Conservation (phyloP, 192 early-diverging fungal genomes). For the Backusella australiensis region DNA sequence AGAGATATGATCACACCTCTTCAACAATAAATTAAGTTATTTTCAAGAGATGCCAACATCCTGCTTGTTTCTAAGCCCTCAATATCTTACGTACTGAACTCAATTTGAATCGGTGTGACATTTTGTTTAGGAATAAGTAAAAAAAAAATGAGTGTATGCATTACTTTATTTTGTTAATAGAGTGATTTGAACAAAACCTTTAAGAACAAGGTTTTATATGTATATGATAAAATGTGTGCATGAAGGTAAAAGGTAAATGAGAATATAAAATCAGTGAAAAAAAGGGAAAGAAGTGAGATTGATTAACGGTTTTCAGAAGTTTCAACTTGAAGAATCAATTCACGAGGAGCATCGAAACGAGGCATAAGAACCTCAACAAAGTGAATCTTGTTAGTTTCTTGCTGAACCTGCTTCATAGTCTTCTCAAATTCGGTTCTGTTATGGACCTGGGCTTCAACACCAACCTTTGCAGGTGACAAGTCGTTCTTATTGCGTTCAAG, state of each 20-base stretch:
- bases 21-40: no score
- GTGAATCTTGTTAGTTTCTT: conserved; percentile 38
- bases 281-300: not conserved
- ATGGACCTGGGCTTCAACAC: conserved; percentile 25
- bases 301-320: conserved; percentile 22
- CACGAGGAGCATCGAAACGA: conserved; percentile 43
- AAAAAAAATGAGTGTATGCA: not conserved
- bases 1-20: no score
- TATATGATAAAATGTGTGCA: not conserved
- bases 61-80: no score
- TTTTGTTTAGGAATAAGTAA: not conserved
- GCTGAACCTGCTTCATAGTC: conserved; percentile 30
- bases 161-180: not conserved
- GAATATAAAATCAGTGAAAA: not conserved
- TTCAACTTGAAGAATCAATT: conserved; percentile 25
- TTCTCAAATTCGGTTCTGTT: conserved; percentile 38
- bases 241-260: not conserved
- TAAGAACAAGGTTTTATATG: not conserved
- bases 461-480: conserved; percentile 15
- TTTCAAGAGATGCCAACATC: no score
- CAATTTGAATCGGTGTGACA: not conserved
- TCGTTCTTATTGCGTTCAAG: conserved; percentile 20
- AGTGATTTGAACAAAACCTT: not conserved
- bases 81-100: not conserved
- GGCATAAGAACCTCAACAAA: conserved; percentile 47